A percentile compares a stretch with the other conserved stretches of the same genome.
Evolutionary conservation across 176 grass and related monocot species (phyloP).

Genomic region (Zoysia japonica): DNA sequence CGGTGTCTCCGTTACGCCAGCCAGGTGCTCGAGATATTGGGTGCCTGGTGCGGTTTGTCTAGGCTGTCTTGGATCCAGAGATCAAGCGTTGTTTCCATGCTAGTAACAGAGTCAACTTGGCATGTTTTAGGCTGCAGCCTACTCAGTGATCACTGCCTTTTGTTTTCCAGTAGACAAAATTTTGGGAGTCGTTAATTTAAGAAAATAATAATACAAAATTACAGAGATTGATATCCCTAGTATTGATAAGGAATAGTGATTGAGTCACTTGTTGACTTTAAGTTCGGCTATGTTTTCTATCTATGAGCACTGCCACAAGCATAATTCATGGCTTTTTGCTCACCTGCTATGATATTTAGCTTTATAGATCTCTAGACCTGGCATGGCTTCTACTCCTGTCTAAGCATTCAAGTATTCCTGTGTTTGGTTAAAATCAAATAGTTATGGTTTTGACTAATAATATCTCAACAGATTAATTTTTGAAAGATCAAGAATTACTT

Average conservation of each 20-base stretch:
- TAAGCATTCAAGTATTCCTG: too few species aligned
- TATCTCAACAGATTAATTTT: too few species aligned
- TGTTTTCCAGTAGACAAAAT: neutral
- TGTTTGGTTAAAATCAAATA: too few species aligned
- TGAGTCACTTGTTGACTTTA: neutral
- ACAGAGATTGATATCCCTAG: neutral
- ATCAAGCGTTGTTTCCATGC: neutral
- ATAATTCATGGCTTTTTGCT: neutral
- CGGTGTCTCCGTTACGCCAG: neutral
- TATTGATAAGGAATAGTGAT: neutral
- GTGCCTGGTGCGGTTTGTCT: neutral
- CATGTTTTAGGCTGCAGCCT: neutral
- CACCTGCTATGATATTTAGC: too few species aligned
- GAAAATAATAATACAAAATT: neutral
- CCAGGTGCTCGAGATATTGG: constrained; percentile 28
- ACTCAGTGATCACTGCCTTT: neutral
- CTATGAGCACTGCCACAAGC: neutral
- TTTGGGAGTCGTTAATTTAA: neutral
- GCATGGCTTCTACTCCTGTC: too few species aligned
- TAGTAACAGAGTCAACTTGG: neutral
- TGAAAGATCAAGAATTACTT: too few species aligned
- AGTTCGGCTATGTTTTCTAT: neutral
- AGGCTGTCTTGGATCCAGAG: neutral
- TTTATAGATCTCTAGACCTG: too few species aligned
- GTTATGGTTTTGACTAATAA: too few species aligned